Percentiles rank a stretch among this genome's conserved stretches.
Evolutionary conservation across 2,329 filamentous ascomycete species (phyloP).

Genomic region (Penicillium sp.): DNA sequence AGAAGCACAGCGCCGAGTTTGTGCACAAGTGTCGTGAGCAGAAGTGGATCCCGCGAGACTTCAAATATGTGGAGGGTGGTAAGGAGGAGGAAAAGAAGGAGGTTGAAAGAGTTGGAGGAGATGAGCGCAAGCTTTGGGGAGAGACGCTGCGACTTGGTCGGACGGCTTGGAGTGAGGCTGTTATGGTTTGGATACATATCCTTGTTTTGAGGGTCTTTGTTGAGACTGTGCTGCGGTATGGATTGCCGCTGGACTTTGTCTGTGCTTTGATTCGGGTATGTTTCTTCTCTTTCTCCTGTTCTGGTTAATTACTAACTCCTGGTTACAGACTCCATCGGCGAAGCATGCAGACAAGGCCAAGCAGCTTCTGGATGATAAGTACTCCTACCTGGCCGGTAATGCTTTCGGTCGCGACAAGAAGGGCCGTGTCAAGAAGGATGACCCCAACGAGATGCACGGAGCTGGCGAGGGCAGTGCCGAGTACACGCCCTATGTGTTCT

Average conservation of each 20-base stretch:
- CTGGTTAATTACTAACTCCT: slow-evolving; percentile 3
- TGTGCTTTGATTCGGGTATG: slow-evolving; percentile 80
- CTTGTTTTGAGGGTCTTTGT: slow-evolving; percentile 91
- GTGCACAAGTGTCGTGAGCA: slow-evolving; percentile 88
- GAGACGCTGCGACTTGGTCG: slow-evolving; percentile 83
- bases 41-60: slow-evolving; percentile 93
- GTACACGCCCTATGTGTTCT: slow-evolving; percentile 96
- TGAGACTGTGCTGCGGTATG: slow-evolving; percentile 95
- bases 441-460: slow-evolving; percentile 82
- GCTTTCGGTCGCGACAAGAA: slow-evolving; percentile 93
- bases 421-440: slow-evolving; percentile 86
- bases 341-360: slow-evolving; percentile 81
- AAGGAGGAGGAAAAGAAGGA: slow-evolving; percentile 87
- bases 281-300: slow-evolving; percentile 5
- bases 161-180: slow-evolving; percentile 92
- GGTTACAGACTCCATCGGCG: slow-evolving; percentile 65
- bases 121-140: slow-evolving; percentile 90
- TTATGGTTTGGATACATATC: slow-evolving; percentile 95
- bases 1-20: slow-evolving; percentile 85
- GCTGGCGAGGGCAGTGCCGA: slow-evolving; percentile 66
- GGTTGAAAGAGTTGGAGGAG: slow-evolving; percentile 74
- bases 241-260: slow-evolving; percentile 85
- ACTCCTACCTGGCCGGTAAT: slow-evolving; percentile 91
- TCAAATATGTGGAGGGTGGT: slow-evolving; percentile 87
- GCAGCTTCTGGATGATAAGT: slow-evolving; percentile 75